Base-by-base conservation (phyloP, 495 filamentous ascomycete species). In the Paragyromitra xinjiangensis region DNA sequence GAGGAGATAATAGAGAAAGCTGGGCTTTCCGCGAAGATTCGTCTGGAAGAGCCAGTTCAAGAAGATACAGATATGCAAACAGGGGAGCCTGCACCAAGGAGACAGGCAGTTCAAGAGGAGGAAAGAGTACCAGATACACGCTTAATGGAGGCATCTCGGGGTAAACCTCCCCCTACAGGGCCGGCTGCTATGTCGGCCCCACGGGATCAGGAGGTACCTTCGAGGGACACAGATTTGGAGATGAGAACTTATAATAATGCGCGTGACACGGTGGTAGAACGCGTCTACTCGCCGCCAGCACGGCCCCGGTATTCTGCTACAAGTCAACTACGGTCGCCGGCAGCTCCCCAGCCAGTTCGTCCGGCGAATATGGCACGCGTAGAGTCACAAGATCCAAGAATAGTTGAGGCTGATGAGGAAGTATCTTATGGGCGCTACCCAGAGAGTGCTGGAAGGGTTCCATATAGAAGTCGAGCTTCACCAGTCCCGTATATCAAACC, bases 321-420 rank as follows among this genome's bases (percentile, higher is more conserved):
- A 8, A 81, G 80, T 19, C 79, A 81, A 62, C 63, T 81, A 24
- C 74, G 80, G 29, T 81, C 80, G 5, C 80, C 80, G 9, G 80
- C 79, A 19, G 80, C 80, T 34, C 80, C 80, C 12, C 80, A 81
- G n/a, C 80, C 80, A 29, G 79, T 81, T 26, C 80, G 80, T 3
- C 80, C 80, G 24, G 80, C 80, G 61, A 81, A 81, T 42, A 79
- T 81, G 79, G 80, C 80, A 51, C 80, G 80, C 34, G 80, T 81
- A 64, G 80, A 81, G 65, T 81, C 80, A 7, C 80, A 81, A 26
- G 70, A 78, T 9, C 80, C 69, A 19, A 79, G 77, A 79, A 62
- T 81, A 69, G 59, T 79, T 51, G 80, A 81, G 53, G 67, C 81
- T 65, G 79, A 81, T 45, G 64, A 66, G 40, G 77, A 80, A n/a